These are phyloP conservation scores for Shiraia bambusicola DNA, from an alignment of 2,329 filamentous ascomycete genomes.

Conservation along the genomic window DNA sequence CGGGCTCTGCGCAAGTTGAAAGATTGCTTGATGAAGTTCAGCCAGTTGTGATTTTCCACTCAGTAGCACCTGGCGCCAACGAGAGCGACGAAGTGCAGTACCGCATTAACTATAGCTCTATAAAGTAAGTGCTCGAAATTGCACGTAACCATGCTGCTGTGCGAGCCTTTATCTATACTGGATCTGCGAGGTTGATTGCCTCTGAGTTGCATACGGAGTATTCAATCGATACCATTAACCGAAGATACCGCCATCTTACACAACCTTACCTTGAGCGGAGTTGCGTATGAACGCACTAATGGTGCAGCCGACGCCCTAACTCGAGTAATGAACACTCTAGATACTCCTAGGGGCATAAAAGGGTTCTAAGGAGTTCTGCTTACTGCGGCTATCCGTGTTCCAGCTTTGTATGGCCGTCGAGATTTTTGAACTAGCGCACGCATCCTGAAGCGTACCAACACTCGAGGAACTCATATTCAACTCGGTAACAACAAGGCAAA, in stretches of 20 bases:
- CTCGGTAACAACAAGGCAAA: background rate
- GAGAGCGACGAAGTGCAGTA: too few relatives aligned
- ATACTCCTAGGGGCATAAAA: background rate
- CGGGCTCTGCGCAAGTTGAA: background rate
- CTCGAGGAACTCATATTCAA: background rate
- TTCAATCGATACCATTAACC: background rate
- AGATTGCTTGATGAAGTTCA: background rate
- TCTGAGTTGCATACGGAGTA: background rate
- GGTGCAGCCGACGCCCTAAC: background rate
- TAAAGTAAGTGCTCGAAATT: background rate
- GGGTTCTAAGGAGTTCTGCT: background rate
- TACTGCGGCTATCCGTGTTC: background rate
- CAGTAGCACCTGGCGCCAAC: too few relatives aligned
- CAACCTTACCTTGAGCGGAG: background rate
- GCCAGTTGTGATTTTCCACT: too few relatives aligned
- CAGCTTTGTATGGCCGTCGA: background rate
- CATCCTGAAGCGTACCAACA: background rate
- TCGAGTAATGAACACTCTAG: background rate
- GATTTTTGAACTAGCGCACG: background rate
- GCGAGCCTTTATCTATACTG: background rate
- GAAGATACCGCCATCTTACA: background rate
- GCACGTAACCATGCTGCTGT: background rate
- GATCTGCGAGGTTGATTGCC: background rate
- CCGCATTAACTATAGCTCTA: background rate
- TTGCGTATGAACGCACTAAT: background rate